Base-by-base conservation (phyloP, 1,284 basidiomycete genomes). In the Tylopilus sp. region DNA sequence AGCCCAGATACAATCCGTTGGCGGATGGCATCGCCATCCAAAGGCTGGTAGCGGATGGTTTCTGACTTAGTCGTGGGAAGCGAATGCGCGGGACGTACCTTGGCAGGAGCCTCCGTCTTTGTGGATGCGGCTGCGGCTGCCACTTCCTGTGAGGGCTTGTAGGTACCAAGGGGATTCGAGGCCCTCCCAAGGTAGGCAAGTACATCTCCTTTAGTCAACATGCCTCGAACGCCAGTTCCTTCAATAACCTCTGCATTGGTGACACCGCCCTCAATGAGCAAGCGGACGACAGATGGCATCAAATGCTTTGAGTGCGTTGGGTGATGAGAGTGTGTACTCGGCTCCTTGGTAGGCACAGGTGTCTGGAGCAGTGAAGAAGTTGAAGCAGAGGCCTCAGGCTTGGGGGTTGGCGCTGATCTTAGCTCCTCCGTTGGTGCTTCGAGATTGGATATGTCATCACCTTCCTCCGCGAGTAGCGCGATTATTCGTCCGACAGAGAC, bases 381-480 rank as follows among this genome's bases (percentile, higher is more conserved):
- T 47, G 68, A 47, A 46, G 68, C 50, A 29, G 66, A 55, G 23
- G 65, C 48, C 36, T 60, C 57, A 9, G 49, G 37, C 46, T 53
- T 55, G 9, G 56, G 52, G 18, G 66, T 36, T 13, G 62, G 48
- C 9, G 65, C 41, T 15, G 64, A 28, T 39, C 59, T 53, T 3
- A 65, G 47, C 31, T 76, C 73, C 52, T 88, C 81, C 54, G 78
- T 75, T 2, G 91, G 89, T 9, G 79, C 72, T 60, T 94, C 80
- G 33, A 94, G 79, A 61, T 89, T 88, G 49, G 90, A 85, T 49
- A 97, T 84, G 66, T 97, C 90, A 68, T 98, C 96, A 3, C 95
- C 95, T 68, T 97, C 92, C 70, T 98, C 95, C n/a, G 89, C 95
- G 12, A 96, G 78, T 46, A 99, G 77, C 15, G 93, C 96, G 59